Evolutionary conservation across 805 yeast genomes (phyloP), one percentile per base, ranked within the genome.

Genomic region (Hermanozyma aechmeae): DNA sequence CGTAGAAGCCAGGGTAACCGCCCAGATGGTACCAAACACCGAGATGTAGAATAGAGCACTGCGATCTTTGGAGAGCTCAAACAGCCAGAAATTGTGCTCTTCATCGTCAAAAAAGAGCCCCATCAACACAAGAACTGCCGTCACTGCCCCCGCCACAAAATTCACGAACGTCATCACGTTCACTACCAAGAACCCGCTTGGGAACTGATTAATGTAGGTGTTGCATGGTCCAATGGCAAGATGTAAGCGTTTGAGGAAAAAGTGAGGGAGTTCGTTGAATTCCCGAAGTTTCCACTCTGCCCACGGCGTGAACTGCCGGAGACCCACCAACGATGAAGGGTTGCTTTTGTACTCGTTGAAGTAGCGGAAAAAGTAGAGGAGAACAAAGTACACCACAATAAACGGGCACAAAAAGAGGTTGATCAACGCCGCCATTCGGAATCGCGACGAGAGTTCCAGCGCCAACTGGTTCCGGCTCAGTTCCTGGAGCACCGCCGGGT

Each of bases 281-380:
- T 92, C 99, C 32, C 99, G 64, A 45, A 92, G 70, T 49, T 79
- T 84, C 97, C 97, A 92, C 45, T 82, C 87, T 0, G 97, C 96
- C 54, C 73, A 73, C 0, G 96, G 96, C 0, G 97, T 84, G 48
- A 85, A 92, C 43, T 86, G 94, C 26, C 98, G 63, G 29, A 60
- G 48, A 4, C 62, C 64, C 2, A 86, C 67, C 31, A 92, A 65
- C 8, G 85, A 64, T 2, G 86, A 75, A 0, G 98, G 98, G 31
- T 89, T 81, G 24, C 82, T 73, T 48, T 83, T 82, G 51, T 82
- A 86, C 53, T 89, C 97, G 51, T 87, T 87, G 55, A 92, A 92
- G 51, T 92, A 86, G 25, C 85, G 70, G 64, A 92, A 79, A 46
- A 92, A 89, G 52, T 85, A 84, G 32, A 86, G 68, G 27, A 89